Conservation (phyloP, 768 basidiomycete species). For the Lyophyllum shimeji region DNA sequence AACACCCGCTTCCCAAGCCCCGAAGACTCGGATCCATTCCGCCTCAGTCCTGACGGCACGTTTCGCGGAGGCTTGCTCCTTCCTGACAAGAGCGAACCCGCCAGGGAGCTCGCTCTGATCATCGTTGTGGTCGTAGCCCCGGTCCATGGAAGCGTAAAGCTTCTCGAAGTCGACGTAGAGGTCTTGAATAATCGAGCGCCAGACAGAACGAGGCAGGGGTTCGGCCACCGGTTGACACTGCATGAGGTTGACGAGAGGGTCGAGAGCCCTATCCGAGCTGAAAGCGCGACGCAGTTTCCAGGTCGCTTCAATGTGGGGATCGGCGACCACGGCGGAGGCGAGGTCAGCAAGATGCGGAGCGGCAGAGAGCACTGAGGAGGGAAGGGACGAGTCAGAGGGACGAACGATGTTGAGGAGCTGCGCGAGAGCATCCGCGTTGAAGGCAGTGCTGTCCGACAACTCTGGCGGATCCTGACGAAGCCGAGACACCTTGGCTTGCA, state of each 20-base stretch:
- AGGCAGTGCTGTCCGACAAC: not conserved
- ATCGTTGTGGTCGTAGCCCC: slow-evolving; percentile 18
- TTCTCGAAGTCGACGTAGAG: slow-evolving; percentile 19
- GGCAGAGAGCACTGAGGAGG: not conserved
- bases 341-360: not conserved
- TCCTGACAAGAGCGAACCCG: slow-evolving; percentile 13
- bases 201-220: slow-evolving; percentile 1
- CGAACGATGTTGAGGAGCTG: not conserved
- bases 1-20: slow-evolving; percentile 5
- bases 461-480: too few relatives aligned
- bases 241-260: not conserved
- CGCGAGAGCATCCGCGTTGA: not conserved
- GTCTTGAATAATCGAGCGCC: slow-evolving; percentile 12
- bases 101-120: slow-evolving; percentile 15
- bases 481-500: not conserved
- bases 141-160: slow-evolving; percentile 13
- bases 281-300: not conserved
- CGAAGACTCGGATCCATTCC: slow-evolving; percentile 16
- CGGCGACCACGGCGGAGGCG: not conserved
- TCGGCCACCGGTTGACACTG: not conserved
- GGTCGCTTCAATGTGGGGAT: not conserved
- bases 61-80: slow-evolving; percentile 4
- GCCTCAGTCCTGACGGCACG: slow-evolving; percentile 2
- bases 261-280: not conserved
- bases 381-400: not conserved